Evolutionary conservation across 495 filamentous ascomycete genomes (phyloP).

Genomic region (Penicillium macrosclerotiorum): DNA sequence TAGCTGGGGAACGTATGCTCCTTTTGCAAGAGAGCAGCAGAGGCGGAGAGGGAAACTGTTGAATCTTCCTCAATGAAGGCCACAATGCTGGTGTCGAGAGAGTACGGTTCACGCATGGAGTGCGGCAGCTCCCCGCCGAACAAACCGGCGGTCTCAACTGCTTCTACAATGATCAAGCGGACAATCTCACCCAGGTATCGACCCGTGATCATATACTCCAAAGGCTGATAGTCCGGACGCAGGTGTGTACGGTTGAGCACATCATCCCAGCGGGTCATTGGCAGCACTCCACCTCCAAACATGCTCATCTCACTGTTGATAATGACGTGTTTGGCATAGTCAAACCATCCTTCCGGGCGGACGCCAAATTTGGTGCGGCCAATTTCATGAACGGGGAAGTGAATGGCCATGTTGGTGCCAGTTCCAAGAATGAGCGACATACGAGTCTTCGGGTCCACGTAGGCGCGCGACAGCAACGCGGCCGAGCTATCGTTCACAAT

Average conservation of each 20-base stretch:
- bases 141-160: slow-evolving; percentile 45
- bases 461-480: slow-evolving; percentile 75
- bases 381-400: slow-evolving; percentile 62
- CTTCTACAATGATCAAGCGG: slow-evolving; percentile 71
- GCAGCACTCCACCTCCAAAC: slow-evolving; percentile 64
- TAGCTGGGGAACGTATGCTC: slow-evolving; percentile 45
- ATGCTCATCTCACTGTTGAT: slow-evolving; percentile 92
- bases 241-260: slow-evolving; percentile 66
- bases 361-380: slow-evolving; percentile 58
- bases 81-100: slow-evolving; percentile 69
- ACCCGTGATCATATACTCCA: slow-evolving; percentile 88
- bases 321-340: slow-evolving; percentile 60
- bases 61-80: slow-evolving; percentile 52
- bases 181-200: slow-evolving; percentile 84
- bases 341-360: slow-evolving; percentile 42
- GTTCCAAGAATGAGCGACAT: slow-evolving; percentile 85
- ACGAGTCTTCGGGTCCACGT: slow-evolving; percentile 58
- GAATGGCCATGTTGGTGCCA: slow-evolving; percentile 80
- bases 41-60: slow-evolving; percentile 41
- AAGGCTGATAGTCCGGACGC: slow-evolving; percentile 79
- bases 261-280: slow-evolving; percentile 75
- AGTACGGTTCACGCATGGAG: slow-evolving; percentile 60
- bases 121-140: slow-evolving; percentile 58
- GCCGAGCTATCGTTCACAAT: slow-evolving; percentile 86
- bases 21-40: slow-evolving; percentile 48